Base-by-base conservation (phyloP, 139 green algal species). In the Zygnema circumcarinatum region DNA sequence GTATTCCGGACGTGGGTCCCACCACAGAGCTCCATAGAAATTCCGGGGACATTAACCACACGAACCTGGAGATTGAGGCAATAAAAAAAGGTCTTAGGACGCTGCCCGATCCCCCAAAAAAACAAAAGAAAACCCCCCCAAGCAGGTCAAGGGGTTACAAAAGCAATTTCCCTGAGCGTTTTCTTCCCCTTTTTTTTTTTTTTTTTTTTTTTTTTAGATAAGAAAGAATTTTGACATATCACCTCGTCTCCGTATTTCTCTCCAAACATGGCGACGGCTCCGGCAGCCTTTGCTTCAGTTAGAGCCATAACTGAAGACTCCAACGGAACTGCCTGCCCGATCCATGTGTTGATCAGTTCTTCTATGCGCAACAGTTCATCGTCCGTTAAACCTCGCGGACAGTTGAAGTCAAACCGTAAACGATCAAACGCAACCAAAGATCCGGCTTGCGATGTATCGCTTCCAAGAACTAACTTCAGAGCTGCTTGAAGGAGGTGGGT, bases 251-350 rank as follows among this genome's bases (percentile, higher is more conserved):
- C 94, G 79, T 98, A 98, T 90, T 98, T 98, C 91, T 98, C 96
- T 0, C 96, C 96, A 92, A 98, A 98, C 95, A 98, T 98, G 42
- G 95, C 95, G 1, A 93, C 95, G 53, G 96, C 96, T 2, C 96
- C 96, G 36, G 92, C 93, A 0, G 92, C 94, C 85, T 96, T 95
- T 25, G 96, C 96, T 36, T 95, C 95, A 2, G 84, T 89, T 0
- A 98, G 90, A 22, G 76, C 90, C 94, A 98, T 97, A 42, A 93
- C 87, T 16, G 33, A 73, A 31, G 32, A 41, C 40, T 42, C 38
- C 1, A 91, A 67, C 39, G 74, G 31, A 52, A 81, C 72, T 0
- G 56, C 75, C 31, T 92, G 80, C 21, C 80, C 80, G 69, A 97
- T 94, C 96, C 96, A 98, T 52, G 74, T 74, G 87, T 98, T 98